Conservation (phyloP, 441 rosid species). For the Adansonia rubrostipa region DNA sequence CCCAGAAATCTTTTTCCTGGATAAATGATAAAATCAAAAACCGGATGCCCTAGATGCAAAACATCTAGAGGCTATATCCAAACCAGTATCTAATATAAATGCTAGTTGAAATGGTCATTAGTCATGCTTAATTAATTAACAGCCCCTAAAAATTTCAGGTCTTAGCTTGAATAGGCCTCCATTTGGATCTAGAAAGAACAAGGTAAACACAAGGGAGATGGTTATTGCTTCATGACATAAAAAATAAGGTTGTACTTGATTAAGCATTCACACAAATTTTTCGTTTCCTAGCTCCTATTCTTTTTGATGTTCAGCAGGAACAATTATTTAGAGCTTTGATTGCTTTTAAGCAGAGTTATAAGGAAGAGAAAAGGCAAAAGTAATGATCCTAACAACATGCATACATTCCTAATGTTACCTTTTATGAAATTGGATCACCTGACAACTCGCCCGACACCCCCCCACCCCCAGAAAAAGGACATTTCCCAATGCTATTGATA, state of each 20-base stretch:
- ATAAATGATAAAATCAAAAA: conserved; percentile 10
- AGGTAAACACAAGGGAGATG: not conserved
- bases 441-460: not conserved
- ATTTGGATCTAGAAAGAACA: conserved; percentile 16
- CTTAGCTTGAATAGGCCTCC: not conserved
- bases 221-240: not conserved
- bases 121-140: not conserved
- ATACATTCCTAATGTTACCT: not conserved
- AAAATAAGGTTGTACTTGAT: not conserved
- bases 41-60: not conserved
- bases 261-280: not conserved
- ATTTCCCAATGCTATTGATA: not conserved
- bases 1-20: not conserved
- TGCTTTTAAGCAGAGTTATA: not conserved
- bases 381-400: not conserved
- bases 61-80: not conserved
- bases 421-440: not conserved
- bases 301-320: not conserved
- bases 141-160: not conserved
- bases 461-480: not conserved
- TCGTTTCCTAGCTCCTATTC: not conserved
- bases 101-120: not conserved
- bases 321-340: not conserved
- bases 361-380: not conserved
- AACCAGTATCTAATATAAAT: not conserved